Conservation (phyloP, 176 grass and related monocot species). For the Alopecurus myosuroides region DNA sequence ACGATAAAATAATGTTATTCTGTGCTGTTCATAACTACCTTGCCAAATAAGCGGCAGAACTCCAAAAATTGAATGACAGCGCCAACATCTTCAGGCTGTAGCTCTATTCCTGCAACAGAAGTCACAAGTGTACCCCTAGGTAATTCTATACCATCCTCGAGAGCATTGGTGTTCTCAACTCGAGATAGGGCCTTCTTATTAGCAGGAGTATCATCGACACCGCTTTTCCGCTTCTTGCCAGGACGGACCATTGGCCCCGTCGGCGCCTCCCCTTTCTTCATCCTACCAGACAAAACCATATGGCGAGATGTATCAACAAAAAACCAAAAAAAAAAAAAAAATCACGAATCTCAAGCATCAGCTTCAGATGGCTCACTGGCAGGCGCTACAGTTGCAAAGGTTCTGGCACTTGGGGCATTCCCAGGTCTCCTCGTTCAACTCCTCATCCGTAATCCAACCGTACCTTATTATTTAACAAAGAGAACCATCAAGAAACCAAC, state of each 20-base stretch:
- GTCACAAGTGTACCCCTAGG: conserved; percentile 44
- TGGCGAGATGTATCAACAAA: background rate
- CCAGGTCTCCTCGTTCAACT: conserved; percentile 35
- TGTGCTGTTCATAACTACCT: conserved; percentile 38
- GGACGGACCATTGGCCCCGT: conserved; percentile 66
- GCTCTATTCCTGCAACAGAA: conserved; percentile 39
- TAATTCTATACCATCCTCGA: conserved; percentile 13
- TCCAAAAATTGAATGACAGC: conserved; percentile 65
- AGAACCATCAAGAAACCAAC: background rate
- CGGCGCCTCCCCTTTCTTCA: conserved; percentile 58
- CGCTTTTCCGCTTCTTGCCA: conserved; percentile 36
- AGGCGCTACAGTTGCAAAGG: conserved; percentile 81
- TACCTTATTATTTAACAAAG: conserved; percentile 44
- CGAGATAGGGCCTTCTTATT: background rate
- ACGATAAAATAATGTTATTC: background rate
- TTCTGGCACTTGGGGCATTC: conserved; percentile 81
- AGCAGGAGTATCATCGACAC: background rate
- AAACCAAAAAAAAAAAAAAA: background rate
- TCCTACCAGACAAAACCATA: conserved; percentile 44
- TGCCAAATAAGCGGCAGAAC: conserved; percentile 60
- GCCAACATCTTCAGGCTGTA: conserved; percentile 52
- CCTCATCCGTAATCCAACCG: conserved; percentile 53
- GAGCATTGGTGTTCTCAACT: background rate
- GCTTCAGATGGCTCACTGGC: conserved; percentile 51
- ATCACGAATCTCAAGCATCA: background rate